Percentiles rank a stretch among this genome's conserved stretches.
phyloP scores from a whole-genome alignment of 352 stramenopile genomes.

The Phytophthora hybrid region DNA sequence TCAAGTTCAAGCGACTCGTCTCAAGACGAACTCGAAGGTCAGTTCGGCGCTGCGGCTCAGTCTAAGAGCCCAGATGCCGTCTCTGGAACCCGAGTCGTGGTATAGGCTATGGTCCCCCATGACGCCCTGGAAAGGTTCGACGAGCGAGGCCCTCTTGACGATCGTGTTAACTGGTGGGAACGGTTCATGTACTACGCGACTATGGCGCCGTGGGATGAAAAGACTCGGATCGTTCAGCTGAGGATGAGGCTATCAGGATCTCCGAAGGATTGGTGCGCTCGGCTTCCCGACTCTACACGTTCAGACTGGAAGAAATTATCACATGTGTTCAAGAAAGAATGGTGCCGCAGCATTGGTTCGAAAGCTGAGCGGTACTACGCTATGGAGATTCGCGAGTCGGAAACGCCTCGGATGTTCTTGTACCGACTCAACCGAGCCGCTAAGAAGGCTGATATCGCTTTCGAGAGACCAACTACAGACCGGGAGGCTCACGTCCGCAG shows the following conservation, averaged over 20 bases:
- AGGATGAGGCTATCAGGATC: not conserved
- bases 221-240: not conserved
- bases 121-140: not conserved
- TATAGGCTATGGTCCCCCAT: too few relatives aligned
- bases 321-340: not conserved
- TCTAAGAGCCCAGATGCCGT: too few relatives aligned
- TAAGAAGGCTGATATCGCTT: not conserved
- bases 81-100: too few relatives aligned
- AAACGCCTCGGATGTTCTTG: not conserved
- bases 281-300: not conserved
- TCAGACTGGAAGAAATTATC: not conserved
- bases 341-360: not conserved
- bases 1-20: too few relatives aligned
- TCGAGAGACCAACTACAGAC: not conserved
- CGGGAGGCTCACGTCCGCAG: not conserved
- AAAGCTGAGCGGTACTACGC: not conserved
- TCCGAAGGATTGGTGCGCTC: not conserved
- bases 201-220: constrained; percentile 1
- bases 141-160: not conserved
- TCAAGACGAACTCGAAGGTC: too few relatives aligned
- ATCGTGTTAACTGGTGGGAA: constrained; percentile 9
- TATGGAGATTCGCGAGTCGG: not conserved
- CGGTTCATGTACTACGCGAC: constrained; percentile 13
- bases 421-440: not conserved
- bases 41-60: too few relatives aligned